Base-by-base conservation (phyloP, 2,329 filamentous ascomycete genomes). In the Proliferodiscus dingleyae region DNA sequence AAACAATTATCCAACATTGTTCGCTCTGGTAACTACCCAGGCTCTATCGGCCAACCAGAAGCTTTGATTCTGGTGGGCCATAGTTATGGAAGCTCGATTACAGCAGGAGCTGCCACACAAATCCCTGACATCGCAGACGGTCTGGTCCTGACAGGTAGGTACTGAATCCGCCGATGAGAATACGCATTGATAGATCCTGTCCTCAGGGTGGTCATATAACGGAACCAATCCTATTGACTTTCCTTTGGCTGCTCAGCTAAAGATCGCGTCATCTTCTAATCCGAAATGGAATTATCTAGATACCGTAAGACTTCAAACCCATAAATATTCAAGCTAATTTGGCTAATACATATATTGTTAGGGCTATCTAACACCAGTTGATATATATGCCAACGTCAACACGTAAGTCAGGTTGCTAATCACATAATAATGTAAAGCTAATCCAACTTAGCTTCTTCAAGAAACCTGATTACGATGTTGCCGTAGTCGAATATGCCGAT, bases 41-140 rank as follows among this genome's bases (percentile, higher is more conserved):
- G 41, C 34, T 37, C 39, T 28, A 34, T 34, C 15, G 32, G 32
- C 13, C 16, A 34, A 34, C 37, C 59, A 15, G 30, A 45, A 6
- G 69, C 73, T 55, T 64, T 78, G 19, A 66, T 79, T 11, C 79
- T 84, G 58, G 68, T 81, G 13, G 81, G 80, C 9, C 80, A 84
- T 66, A 80, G 75, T 0, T 83, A 80, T 53, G 81, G 81, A 28
- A 78, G 78, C 0, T 63, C 72, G 8, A 74, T 78, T 53, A 74
- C 71, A 3, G 80, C 78, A 62, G 71, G 64, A 40, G 67, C 83
- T 18, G 71, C 74, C 8, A 68, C 69, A 33, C 58, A 66, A 46
- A 65, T 77, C 54, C 77, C 78, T 1, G 57, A 68, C 45, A 66
- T 76, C 43, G 77, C 73, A 10, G 32, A 34, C 19, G 32, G 32